Evolutionary conservation across 805 yeast species (phyloP).

Genomic region (Candida tallmaniae): DNA sequence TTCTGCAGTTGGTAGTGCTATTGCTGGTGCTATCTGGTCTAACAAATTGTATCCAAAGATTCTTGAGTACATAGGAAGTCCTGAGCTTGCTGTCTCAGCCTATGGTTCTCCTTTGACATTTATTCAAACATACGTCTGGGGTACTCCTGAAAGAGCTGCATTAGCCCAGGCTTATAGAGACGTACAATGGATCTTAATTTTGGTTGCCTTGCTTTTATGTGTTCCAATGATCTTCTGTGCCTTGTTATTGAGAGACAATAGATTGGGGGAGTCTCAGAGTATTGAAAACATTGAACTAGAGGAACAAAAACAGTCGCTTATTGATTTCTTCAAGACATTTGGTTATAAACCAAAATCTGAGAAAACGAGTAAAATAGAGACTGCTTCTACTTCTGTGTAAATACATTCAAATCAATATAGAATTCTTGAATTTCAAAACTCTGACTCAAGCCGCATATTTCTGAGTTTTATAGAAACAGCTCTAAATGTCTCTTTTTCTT

Average conservation of each 20-base stretch:
- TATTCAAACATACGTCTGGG: slow-evolving; percentile 50
- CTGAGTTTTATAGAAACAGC: too few relatives aligned
- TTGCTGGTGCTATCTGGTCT: slow-evolving; percentile 77
- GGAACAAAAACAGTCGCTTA: slow-evolving; percentile 2
- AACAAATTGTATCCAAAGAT: slow-evolving; percentile 49
- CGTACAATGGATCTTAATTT: slow-evolving; percentile 53
- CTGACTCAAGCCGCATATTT: too few relatives aligned
- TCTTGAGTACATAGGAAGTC: slow-evolving; percentile 24
- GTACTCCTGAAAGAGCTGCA: slow-evolving; percentile 55
- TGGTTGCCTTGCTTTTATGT: slow-evolving; percentile 52
- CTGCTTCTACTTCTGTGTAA: too few relatives aligned
- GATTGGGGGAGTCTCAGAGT: slow-evolving; percentile 31
- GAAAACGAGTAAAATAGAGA: slow-evolving; percentile 2
- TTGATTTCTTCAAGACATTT: slow-evolving; percentile 4
- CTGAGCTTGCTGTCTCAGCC: slow-evolving; percentile 20
- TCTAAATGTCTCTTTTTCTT: too few relatives aligned
- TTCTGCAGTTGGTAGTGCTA: slow-evolving; percentile 53
- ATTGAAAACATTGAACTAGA: slow-evolving; percentile 6
- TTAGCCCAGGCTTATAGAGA: slow-evolving; percentile 55
- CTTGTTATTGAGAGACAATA: slow-evolving; percentile 50
- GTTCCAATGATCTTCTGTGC: slow-evolving; percentile 46
- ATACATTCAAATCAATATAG: too few relatives aligned
- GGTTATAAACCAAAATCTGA: slow-evolving; percentile 5
- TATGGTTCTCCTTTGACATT: slow-evolving; percentile 25
- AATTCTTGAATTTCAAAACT: too few relatives aligned